These are phyloP conservation scores for Ulota crispa DNA, from an alignment of 225 moss, liverwort and hornwort species.

Conservation along the genomic window DNA sequence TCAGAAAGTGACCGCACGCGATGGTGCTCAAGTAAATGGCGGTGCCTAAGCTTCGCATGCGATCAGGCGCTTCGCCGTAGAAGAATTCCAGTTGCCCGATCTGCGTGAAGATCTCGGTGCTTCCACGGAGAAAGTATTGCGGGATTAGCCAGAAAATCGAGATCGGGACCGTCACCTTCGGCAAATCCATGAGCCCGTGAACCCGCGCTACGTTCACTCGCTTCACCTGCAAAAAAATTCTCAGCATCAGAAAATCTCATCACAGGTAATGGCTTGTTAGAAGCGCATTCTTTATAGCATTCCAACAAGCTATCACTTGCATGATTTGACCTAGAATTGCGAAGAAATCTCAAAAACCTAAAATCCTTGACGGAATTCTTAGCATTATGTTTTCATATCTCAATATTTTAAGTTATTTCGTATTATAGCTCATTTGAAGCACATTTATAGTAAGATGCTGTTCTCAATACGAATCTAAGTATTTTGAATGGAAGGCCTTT, in stretches of 20 bases:
- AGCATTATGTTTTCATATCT: not conserved
- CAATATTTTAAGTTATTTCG: not conserved
- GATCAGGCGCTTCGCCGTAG: slow-evolving; percentile 57
- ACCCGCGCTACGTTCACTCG: slow-evolving; percentile 42
- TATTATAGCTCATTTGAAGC: not conserved
- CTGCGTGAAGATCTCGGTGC: slow-evolving; percentile 65
- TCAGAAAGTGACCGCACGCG: slow-evolving; percentile 60
- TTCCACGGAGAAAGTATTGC: slow-evolving; percentile 56
- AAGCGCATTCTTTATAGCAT: not conserved
- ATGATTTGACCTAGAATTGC: not conserved
- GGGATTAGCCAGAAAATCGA: slow-evolving; percentile 81
- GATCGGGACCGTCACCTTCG: slow-evolving; percentile 40
- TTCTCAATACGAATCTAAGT: too few species aligned
- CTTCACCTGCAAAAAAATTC: slow-evolving; percentile 56
- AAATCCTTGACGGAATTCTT: not conserved
- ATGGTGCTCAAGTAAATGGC: slow-evolving; percentile 69
- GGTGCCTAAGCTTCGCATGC: slow-evolving; percentile 68
- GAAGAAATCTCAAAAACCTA: not conserved
- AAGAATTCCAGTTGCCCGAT: slow-evolving; percentile 78
- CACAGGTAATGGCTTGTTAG: not conserved
- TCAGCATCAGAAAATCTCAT: not conserved
- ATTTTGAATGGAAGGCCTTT: not conserved
- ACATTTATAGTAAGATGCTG: not conserved
- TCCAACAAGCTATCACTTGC: not conserved
- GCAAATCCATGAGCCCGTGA: slow-evolving; percentile 40